A percentile compares a stretch with the other conserved stretches of the same genome.
Conservation (phyloP, 495 filamentous ascomycete species). For the Schizothecium vesticola region DNA sequence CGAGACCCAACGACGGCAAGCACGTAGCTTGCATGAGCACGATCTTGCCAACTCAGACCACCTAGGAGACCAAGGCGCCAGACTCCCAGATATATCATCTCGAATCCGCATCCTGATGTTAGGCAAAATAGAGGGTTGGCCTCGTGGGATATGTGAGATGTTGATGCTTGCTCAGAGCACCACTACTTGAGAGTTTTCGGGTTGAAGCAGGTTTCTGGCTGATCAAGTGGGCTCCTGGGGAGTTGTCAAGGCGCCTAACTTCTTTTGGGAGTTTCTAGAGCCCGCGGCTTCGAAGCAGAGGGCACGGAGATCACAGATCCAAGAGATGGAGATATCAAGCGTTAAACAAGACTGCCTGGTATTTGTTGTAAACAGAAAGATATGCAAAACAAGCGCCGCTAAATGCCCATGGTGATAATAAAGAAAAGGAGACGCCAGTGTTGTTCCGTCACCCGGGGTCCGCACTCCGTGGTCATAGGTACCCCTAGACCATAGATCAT, state of each 20-base stretch:
- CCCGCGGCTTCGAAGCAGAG: neutral
- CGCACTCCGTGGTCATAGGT: neutral
- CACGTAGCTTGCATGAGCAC: neutral
- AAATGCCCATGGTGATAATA: neutral
- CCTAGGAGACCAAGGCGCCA: neutral
- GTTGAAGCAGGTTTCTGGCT: no score
- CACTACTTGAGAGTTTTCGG: neutral
- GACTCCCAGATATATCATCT: neutral
- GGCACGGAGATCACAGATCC: neutral
- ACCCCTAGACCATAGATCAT: neutral
- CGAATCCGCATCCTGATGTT: no score
- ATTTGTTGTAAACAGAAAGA: neutral
- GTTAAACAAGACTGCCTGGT: neutral
- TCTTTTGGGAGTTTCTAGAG: no score
- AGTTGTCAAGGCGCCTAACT: no score
- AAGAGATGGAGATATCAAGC: neutral
- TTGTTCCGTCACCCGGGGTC: neutral
- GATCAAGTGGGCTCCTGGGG: no score
- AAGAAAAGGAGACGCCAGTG: slow-evolving; percentile 1
- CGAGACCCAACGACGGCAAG: neutral
- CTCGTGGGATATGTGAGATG: no score
- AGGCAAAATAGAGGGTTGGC: no score
- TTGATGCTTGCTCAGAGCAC: no score
- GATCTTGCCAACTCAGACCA: neutral
- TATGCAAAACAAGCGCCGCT: neutral